These are phyloP conservation scores for Ascochyta lentis DNA, from an alignment of 2,329 filamentous ascomycete genomes.

Conservation along the genomic window DNA sequence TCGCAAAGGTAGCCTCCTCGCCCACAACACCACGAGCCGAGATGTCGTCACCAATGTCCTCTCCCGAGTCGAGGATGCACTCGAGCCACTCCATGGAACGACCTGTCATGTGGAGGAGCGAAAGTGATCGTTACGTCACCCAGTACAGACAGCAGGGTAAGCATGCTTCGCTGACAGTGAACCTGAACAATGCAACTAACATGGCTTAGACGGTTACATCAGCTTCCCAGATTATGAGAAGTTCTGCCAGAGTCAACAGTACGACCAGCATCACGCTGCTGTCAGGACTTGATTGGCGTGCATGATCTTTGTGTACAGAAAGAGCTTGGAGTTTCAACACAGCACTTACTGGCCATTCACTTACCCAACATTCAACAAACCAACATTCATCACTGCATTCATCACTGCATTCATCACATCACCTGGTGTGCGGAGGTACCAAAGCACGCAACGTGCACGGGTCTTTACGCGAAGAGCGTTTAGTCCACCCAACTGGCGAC, in stretches of 20 bases:
- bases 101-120: constrained; percentile 44
- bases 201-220: constrained; percentile 63
- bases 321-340: constrained; percentile 7
- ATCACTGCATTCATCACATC: not conserved
- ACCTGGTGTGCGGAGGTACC: not conserved
- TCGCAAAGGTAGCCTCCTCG: constrained; percentile 54
- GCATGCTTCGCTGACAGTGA: constrained; percentile 16
- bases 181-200: constrained; percentile 22
- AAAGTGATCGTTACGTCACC: constrained; percentile 48
- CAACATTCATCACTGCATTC: not conserved
- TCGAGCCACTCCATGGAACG: constrained; percentile 40
- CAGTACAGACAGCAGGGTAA: constrained; percentile 49
- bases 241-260: constrained; percentile 56
- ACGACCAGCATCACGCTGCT: constrained; percentile 39
- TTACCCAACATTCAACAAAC: constrained; percentile 3
- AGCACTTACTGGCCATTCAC: not conserved
- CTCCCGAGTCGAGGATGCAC: constrained; percentile 38
- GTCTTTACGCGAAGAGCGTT: not conserved
- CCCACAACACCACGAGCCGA: constrained; percentile 49
- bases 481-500: not conserved
- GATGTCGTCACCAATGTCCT: constrained; percentile 39
- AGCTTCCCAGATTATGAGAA: constrained; percentile 78
- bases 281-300: constrained; percentile 42
- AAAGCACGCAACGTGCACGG: not conserved
- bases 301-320: not conserved